Conservation (phyloP, 2,329 filamentous ascomycete species). For the Domatiomyces globalis region DNA sequence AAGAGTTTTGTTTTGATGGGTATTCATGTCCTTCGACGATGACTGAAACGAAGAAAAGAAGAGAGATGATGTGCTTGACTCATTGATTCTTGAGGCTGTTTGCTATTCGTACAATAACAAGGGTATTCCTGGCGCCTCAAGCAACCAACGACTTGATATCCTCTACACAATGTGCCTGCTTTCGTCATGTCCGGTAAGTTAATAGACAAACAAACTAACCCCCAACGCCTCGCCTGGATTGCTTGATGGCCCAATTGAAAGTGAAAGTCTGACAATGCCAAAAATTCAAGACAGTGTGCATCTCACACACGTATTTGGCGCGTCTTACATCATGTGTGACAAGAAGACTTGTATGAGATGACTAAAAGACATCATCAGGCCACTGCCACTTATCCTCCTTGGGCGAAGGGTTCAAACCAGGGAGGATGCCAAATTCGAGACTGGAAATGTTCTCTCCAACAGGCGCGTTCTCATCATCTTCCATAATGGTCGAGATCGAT, state of each 20-base stretch:
- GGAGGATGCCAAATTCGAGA: neutral
- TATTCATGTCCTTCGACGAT: too few relatives aligned
- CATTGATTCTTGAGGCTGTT: neutral
- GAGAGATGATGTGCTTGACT: neutral
- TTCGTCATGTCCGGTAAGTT: neutral
- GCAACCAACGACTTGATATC: too few relatives aligned
- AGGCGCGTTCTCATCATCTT: slow-evolving; percentile 11
- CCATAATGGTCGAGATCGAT: slow-evolving; percentile 14
- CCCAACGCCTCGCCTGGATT: neutral
- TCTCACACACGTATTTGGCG: neutral
- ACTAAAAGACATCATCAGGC: slow-evolving; percentile 18
- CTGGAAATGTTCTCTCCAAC: neutral
- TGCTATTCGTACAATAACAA: neutral
- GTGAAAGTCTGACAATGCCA: neutral
- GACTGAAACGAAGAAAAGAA: neutral
- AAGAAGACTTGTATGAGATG: neutral
- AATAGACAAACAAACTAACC: neutral
- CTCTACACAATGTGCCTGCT: too few relatives aligned
- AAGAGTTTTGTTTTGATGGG: neutral
- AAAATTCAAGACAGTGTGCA: neutral
- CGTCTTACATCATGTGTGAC: neutral
- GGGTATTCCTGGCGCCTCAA: neutral
- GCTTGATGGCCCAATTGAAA: neutral
- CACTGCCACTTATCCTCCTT: slow-evolving; percentile 15
- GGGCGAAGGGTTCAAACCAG: neutral